Percentiles rank a stretch among this genome's conserved stretches.
phyloP scores from a whole-genome alignment of 2,329 filamentous ascomycete species.

The Fusarium sp. region DNA sequence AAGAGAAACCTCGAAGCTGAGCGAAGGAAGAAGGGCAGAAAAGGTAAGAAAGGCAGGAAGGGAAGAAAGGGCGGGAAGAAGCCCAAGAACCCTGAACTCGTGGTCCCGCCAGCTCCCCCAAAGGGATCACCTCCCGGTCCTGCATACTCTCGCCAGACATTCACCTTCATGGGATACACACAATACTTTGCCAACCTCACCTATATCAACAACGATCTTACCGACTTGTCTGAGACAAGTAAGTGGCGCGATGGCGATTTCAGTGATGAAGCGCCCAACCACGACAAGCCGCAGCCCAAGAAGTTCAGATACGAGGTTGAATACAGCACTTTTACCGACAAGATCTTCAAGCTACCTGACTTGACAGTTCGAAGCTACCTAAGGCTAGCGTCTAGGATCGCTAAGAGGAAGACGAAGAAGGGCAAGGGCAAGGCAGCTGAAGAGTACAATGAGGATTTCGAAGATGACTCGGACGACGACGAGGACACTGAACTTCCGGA shows the following conservation, averaged over 20 bases:
- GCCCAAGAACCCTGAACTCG: conserved; percentile 69
- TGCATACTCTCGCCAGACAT: conserved; percentile 86
- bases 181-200: conserved; percentile 98
- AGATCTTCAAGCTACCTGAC: conserved; percentile 80
- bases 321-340: conserved; percentile 85
- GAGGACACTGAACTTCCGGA: conserved; percentile 30
- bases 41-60: conserved; percentile 59
- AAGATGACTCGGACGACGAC: conserved; percentile 44
- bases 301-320: conserved; percentile 83
- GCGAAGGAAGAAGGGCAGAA: conserved; percentile 51
- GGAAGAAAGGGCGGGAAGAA: conserved; percentile 58
- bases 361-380: conserved; percentile 87
- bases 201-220: conserved; percentile 80
- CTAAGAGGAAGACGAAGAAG: conserved; percentile 50
- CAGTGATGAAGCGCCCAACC: conserved; percentile 64
- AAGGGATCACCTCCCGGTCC: conserved; percentile 82
- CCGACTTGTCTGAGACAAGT: conserved; percentile 49
- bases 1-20: conserved; percentile 44
- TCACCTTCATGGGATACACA: conserved; percentile 83
- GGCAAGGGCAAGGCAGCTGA: conserved; percentile 40
- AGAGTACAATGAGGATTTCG: conserved; percentile 36
- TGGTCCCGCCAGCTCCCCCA: conserved; percentile 78
- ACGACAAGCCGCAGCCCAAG: conserved; percentile 67
- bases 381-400: conserved; percentile 83
- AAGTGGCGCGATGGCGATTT: conserved; percentile 75